phyloP scores from a whole-genome alignment of 345 rosid species.

The Adansonia digitata region DNA sequence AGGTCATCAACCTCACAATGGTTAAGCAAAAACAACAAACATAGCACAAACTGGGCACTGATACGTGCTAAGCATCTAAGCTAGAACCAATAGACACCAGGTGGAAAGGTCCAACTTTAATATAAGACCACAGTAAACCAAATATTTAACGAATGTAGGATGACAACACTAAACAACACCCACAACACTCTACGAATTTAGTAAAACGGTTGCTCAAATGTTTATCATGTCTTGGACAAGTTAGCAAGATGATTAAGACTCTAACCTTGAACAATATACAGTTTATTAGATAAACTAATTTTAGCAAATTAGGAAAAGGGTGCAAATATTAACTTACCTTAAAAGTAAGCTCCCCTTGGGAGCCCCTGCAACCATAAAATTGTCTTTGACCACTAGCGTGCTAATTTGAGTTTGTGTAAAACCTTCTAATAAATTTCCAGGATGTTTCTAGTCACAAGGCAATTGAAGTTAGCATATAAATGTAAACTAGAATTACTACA shows the following conservation, averaged over 20 bases:
- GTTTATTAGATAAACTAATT: neutral
- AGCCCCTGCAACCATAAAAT: slow-evolving; percentile 47
- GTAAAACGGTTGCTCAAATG: neutral
- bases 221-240: neutral
- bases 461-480: slow-evolving; percentile 1
- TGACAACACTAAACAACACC: no score
- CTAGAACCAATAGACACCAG: no score
- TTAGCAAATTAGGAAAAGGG: neutral
- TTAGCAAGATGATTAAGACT: neutral
- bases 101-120: no score
- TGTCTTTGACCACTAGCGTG: slow-evolving; percentile 43
- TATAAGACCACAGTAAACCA: no score
- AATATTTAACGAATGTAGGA: no score
- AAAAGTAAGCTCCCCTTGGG: slow-evolving; percentile 52
- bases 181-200: neutral
- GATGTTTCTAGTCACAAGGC: slow-evolving; percentile 35
- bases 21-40: no score
- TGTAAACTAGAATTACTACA: neutral
- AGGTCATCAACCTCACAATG: no score
- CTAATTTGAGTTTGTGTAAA: slow-evolving; percentile 46
- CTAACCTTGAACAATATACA: neutral
- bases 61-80: no score
- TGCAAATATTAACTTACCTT: slow-evolving; percentile 25
- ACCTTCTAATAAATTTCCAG: slow-evolving; percentile 43
- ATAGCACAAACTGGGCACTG: no score